Evolutionary conservation across 108 stramenopile genomes (phyloP), one percentile per base, ranked within the genome.

Genomic region (Skeletonema potamos): DNA sequence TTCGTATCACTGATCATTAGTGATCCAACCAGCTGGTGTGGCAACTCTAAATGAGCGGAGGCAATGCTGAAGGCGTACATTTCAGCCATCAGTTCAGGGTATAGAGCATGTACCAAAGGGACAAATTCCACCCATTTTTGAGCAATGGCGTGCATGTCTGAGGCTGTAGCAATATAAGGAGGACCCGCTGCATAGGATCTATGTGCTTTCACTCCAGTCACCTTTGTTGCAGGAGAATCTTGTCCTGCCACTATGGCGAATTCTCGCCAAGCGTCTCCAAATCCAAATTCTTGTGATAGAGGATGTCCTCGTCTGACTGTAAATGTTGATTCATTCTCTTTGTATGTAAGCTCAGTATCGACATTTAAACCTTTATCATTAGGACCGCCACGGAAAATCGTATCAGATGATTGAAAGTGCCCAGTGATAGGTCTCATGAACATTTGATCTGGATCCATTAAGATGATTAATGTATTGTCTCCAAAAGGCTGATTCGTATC

Each of bases 41-140:
- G 84, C 33, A 90, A 43, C 20, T 65, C 29, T 27, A 82, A 58
- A 57, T 87, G 83, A 15, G 93, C 93, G 0, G 93, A 88, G 3
- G 93, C 90, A 20, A 91, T 54, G 46, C 66, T 77, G 64, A 90
- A 94, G 6, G 78, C 87, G 74, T 85, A 89, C 93, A 94, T 94
- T 77, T 94, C 93, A 2, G 85, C 82, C 66, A 91, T 74, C 13
- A 91, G 43, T 3, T 74, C 27, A 12, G 69, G 56, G 66, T 61
- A 81, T 0, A 51, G 2, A 10, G 73, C 28, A 28, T 75, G 59
- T 0, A 79, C 68, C 12, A 30, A 22, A 0, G 76, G 80, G 6
- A 74, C 58, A 15, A 76, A 81, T 6, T 77, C 44, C 4, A 41
- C 46, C 84, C 84, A 84, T 15, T 70, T 39, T 22, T 32, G 28